Evolutionary conservation across 805 yeast genomes (phyloP).

Genomic region (Wickerhamiella nectarea): DNA sequence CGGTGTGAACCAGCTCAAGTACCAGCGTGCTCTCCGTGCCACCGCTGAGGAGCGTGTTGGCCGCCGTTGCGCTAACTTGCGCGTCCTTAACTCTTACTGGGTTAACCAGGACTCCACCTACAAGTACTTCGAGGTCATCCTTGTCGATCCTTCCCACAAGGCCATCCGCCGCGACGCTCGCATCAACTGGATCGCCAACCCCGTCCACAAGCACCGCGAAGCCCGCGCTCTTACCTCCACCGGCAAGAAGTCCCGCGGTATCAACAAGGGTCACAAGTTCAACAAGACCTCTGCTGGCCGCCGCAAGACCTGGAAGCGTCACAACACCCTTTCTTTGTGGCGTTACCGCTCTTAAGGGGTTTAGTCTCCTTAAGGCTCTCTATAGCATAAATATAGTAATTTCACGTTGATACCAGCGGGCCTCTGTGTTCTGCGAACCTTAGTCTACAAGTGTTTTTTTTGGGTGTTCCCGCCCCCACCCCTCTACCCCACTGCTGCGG

Average conservation of each 20-base stretch:
- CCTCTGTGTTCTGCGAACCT: too few relatives aligned
- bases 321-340: conserved; percentile 98
- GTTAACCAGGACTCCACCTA: conserved; percentile 98
- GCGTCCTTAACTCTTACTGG: conserved; percentile 99
- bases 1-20: conserved; percentile 98
- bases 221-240: conserved; percentile 96
- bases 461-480: too few relatives aligned
- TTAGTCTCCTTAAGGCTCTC: background rate
- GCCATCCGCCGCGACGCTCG: conserved; percentile 98
- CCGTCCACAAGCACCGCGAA: conserved; percentile 99
- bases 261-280: conserved; percentile 99
- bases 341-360: conserved; percentile 74
- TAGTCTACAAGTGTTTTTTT: too few relatives aligned
- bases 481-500: too few relatives aligned
- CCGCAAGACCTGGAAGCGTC: conserved; percentile 99
- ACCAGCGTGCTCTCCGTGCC: conserved; percentile 95
- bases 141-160: conserved; percentile 94
- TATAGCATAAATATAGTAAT: background rate
- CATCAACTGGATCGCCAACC: conserved; percentile 99
- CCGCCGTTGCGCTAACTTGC: conserved; percentile 95
- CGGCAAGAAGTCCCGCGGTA: conserved; percentile 99
- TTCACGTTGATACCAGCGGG: background rate
- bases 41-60: conserved; percentile 99
- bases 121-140: conserved; percentile 97
- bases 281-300: conserved; percentile 98